Percentiles rank a stretch among this genome's conserved stretches.
Conservation (phyloP, 148 eudicot species). For the Suaeda aralocaspica region DNA sequence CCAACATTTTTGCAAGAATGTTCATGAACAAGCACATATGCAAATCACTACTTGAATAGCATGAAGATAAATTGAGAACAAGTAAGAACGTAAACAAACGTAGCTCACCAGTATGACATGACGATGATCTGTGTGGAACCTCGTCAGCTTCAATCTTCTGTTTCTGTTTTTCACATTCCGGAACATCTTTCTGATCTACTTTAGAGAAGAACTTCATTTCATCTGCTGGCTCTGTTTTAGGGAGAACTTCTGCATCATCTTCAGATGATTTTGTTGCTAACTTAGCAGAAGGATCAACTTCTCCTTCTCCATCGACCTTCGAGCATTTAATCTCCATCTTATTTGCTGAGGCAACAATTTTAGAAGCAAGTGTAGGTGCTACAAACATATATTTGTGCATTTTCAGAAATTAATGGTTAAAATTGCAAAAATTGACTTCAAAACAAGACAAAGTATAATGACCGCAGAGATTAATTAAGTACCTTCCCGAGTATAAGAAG, state of each 20-base stretch:
- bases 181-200: background rate
- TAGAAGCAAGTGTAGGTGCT: background rate
- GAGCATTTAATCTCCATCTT: background rate
- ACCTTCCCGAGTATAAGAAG: background rate
- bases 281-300: background rate
- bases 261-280: background rate
- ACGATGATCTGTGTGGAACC: background rate
- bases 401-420: background rate
- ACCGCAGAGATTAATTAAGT: background rate
- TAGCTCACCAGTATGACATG: constrained; percentile 6
- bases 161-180: background rate
- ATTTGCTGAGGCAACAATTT: background rate
- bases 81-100: background rate
- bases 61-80: background rate
- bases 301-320: background rate
- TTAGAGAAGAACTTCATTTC: background rate
- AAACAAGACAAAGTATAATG: background rate
- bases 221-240: background rate
- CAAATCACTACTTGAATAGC: background rate
- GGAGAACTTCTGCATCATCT: background rate
- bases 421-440: background rate
- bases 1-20: too few species aligned
- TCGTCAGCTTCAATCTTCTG: background rate
- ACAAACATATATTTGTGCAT: background rate
- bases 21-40: too few species aligned